These are phyloP conservation scores for Hibiscus mutabilis DNA, from an alignment of 345 rosid species.

Conservation along the genomic window DNA sequence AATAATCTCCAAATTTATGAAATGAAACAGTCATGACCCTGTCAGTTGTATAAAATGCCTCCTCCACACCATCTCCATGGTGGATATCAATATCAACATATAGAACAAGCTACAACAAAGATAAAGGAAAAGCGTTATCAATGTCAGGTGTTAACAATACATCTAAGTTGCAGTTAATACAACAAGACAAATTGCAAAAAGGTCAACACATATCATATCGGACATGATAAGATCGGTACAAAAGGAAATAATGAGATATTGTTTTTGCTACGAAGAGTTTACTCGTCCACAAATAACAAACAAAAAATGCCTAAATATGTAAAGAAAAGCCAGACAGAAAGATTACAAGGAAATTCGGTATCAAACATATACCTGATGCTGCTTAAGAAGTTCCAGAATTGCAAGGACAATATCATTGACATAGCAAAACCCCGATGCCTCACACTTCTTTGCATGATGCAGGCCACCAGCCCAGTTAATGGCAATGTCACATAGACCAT, in stretches of 20 bases:
- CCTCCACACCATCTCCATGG: constrained; percentile 68
- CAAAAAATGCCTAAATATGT: neutral
- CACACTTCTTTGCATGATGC: constrained; percentile 68
- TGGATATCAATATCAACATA: constrained; percentile 67
- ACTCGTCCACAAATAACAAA: neutral
- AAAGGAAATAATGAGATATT: neutral
- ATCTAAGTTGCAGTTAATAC: neutral
- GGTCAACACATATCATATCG: neutral
- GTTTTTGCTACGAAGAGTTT: neutral
- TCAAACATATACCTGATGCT: constrained; percentile 42
- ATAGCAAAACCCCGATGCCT: constrained; percentile 49
- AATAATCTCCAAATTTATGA: constrained; percentile 66
- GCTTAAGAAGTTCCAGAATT: constrained; percentile 66
- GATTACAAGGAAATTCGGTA: neutral
- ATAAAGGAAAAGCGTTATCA: constrained; percentile 5
- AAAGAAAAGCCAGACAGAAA: neutral
- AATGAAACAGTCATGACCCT: constrained; percentile 69
- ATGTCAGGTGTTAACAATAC: neutral
- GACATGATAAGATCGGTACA: neutral
- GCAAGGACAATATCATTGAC: constrained; percentile 69
- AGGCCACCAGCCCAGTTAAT: constrained; percentile 67
- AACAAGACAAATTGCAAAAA: neutral
- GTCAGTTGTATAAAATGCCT: constrained; percentile 62
- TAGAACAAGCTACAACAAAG: constrained; percentile 43
- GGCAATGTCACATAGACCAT: constrained; percentile 54